Evolutionary conservation across 495 filamentous ascomycete species (phyloP).

Genomic region (Xylaria grammica): DNA sequence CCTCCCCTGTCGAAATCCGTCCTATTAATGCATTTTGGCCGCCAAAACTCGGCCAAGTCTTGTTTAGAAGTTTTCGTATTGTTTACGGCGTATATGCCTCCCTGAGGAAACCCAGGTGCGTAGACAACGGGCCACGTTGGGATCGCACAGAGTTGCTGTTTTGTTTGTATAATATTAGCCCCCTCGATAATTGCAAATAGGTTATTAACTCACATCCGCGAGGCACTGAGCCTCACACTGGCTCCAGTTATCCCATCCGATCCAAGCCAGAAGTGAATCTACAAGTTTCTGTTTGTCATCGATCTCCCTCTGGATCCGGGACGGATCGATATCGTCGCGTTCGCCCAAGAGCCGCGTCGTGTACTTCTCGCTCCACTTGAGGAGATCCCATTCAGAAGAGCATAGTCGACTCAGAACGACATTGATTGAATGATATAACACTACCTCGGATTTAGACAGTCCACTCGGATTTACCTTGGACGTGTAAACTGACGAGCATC

Average conservation of each 20-base stretch:
- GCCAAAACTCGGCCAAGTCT: slow-evolving; percentile 18
- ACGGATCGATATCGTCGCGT: background rate
- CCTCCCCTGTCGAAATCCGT: slow-evolving; percentile 19
- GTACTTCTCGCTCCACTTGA: slow-evolving; percentile 2
- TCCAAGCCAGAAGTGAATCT: background rate
- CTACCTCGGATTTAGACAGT: background rate
- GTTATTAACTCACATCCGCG: background rate
- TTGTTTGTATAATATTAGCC: slow-evolving; percentile 1
- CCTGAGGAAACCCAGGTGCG: slow-evolving; percentile 18
- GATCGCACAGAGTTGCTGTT: slow-evolving; percentile 3
- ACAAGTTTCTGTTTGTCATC: background rate
- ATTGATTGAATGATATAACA: slow-evolving; percentile 1
- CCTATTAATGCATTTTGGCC: slow-evolving; percentile 22
- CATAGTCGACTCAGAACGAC: background rate
- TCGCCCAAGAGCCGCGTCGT: background rate
- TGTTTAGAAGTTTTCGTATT: slow-evolving; percentile 12
- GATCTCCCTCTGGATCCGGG: background rate
- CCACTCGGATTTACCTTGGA: slow-evolving; percentile 1
- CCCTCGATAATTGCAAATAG: background rate
- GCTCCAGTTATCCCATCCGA: background rate
- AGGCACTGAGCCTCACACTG: background rate
- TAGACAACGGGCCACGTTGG: slow-evolving; percentile 1
- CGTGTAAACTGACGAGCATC: background rate
- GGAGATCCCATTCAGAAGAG: background rate
- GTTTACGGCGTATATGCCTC: slow-evolving; percentile 17